Evolutionary conservation across 768 basidiomycete genomes (phyloP).

Genomic region (Dioszegia hungarica): DNA sequence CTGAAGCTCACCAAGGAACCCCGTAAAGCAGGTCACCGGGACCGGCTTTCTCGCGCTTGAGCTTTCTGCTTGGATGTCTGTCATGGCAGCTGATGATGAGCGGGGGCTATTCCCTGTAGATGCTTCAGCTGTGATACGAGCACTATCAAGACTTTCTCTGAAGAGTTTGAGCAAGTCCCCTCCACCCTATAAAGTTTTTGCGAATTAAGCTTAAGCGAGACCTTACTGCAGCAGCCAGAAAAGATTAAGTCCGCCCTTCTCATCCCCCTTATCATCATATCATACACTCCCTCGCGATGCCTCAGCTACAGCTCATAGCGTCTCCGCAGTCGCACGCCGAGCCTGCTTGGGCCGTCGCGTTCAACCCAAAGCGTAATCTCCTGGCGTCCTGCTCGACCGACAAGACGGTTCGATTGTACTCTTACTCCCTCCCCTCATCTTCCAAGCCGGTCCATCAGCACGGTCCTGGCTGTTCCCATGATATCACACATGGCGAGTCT

Average conservation of each 20-base stretch:
- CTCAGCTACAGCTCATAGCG: slow-evolving; percentile 37
- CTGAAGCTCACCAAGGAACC: slow-evolving; percentile 58
- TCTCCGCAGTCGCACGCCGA: slow-evolving; percentile 59
- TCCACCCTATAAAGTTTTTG: no score
- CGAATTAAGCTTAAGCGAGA: no score
- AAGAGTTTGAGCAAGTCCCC: no score
- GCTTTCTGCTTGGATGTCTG: background rate
- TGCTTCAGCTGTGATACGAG: no score
- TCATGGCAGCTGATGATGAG: no score
- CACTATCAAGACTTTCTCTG: no score
- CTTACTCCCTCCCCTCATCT: slow-evolving; percentile 53
- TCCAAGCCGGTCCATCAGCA: slow-evolving; percentile 12
- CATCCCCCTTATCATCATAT: background rate
- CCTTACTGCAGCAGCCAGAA: background rate
- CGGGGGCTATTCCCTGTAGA: no score
- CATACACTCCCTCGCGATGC: slow-evolving; percentile 18
- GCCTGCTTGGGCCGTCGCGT: slow-evolving; percentile 79
- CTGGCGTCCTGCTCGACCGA: slow-evolving; percentile 93
- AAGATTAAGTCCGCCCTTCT: background rate
- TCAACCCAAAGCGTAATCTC: slow-evolving; percentile 76
- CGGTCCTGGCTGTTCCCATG: slow-evolving; percentile 4
- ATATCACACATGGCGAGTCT: no score
- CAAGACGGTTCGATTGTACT: slow-evolving; percentile 81
- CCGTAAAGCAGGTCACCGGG: slow-evolving; percentile 93
- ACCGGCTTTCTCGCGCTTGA: slow-evolving; percentile 50